Base-by-base conservation (phyloP, 495 filamentous ascomycete genomes). In the Tirmania nivea region DNA sequence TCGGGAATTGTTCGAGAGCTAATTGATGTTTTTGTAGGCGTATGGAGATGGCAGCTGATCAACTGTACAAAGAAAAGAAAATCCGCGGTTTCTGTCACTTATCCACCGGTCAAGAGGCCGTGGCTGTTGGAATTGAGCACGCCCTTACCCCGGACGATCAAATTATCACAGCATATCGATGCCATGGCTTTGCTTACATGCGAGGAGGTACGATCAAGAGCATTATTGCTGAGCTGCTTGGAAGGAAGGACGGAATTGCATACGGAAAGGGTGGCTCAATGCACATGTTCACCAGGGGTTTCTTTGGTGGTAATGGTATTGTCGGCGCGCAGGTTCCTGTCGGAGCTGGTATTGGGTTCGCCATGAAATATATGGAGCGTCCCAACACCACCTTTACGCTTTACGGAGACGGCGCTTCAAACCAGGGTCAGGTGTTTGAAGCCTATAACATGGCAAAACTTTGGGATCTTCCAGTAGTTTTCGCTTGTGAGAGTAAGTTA, bases 391-490 rank as follows among this genome's bases (percentile, higher is more conserved):
- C 84, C 54, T 76, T 97, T 58, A 77, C 86, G 54, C 75, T 97
- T 52, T 97, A 97, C 68, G 90, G 89, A 75, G 90, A 97, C 62
- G 90, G 90, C 72, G 90, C 90, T 55, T 80, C 79, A 71, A 97
- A 97, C 74, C 90, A 97, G 75, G 90, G 90, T 60, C 90, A 97
- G 70, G 92, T 97, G 56, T 97, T 97, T 65, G 90, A 97, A 76
- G 86, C 90, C 54, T 97, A 94, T 78, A 97, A 97, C 79, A 97
- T 97, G 90, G 90, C 90, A 49, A 95, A 95, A 79, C 81, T 97
- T 55, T 97, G 90, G 90, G 89, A 90, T 54, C 70, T 97, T 19
- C 90, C 90, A 42, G 78, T 84, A 55, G 78, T 97, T 49, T 97
- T 97, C 66, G 89, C 86, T 57, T 97, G 90, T 69, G 90, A 97